phyloP scores from a whole-genome alignment of 2,329 filamentous ascomycete genomes.

The Trichophyton mentagrophytes region DNA sequence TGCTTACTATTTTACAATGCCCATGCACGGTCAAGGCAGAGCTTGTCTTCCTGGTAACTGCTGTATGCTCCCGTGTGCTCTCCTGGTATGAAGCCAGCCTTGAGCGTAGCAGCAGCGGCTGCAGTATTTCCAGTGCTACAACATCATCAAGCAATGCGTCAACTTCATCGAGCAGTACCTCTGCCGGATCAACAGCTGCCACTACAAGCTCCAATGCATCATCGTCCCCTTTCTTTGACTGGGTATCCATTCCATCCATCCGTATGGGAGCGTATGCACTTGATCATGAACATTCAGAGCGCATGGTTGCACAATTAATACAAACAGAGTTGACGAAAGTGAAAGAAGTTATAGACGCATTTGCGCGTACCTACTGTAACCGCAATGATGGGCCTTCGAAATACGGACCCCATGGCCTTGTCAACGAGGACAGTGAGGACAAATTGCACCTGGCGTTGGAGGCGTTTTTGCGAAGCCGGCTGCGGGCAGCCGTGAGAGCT shows the following conservation, averaged over 20 bases:
- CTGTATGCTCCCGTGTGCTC: not conserved
- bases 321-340: not conserved
- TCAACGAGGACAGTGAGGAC: not conserved
- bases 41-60: not conserved
- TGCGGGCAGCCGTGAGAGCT: not conserved
- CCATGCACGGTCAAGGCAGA: not conserved
- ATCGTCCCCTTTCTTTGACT: not conserved
- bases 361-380: not conserved
- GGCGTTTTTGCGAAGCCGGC: not conserved
- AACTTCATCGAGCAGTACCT: not conserved
- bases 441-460: not conserved
- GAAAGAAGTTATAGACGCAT: not conserved
- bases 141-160: not conserved
- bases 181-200: not conserved
- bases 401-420: not conserved
- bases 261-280: not conserved
- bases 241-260: not conserved
- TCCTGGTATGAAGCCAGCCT: not conserved
- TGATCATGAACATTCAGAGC: not conserved
- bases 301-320: slow-evolving; percentile 1
- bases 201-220: not conserved
- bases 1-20: not conserved
- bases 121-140: not conserved
- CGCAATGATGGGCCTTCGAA: not conserved
- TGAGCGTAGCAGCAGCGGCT: not conserved